Evolutionary conservation across 2,329 filamentous ascomycete genomes (phyloP), one percentile per base, ranked within the genome.

Genomic region (Chrysosporium queenslandicum): DNA sequence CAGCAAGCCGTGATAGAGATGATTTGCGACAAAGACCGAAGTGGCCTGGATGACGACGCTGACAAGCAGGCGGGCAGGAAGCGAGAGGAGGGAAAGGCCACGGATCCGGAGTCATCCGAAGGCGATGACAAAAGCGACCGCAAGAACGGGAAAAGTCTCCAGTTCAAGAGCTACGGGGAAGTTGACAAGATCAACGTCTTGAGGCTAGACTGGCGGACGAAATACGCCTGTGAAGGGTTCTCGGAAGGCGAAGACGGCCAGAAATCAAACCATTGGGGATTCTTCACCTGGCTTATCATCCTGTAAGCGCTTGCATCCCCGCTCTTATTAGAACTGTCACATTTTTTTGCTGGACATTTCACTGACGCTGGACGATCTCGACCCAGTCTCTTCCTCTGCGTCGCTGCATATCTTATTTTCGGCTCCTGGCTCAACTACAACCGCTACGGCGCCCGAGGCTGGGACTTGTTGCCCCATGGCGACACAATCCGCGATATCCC

Each of bases 381-480:
- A n/a, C 50, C 18, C 59, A 95, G 90, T 60, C 72, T 85, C 55
- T 98, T 98, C 78, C 77, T 97, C 57, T 80, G 80, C 42, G 85
- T 82, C 37, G 88, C 92, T 1, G 74, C 90, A 21, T 98, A 97
- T 72, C 83, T 98, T 59, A 95, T 97, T 67, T 97, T 97, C 65
- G 90, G 91, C 58, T 94, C 90, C 18, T 98, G 92, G 92, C 82
- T 97, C 67, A 97, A 97, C 75, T 97, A 97, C 77, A 96, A 89
- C 74, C 86, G 90, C 56, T 95, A 95, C 69, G 91, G 91, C 45
- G 90, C 91, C 49, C 80, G 91, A 41, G 92, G 92, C 53, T 97
- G 90, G 90, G 92, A 97, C 63, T 77, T 96, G 16, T 76, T 97
- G 16, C 92, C 92, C 12, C 91, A 97, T 66, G 86, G 86, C 58